Evolutionary conservation across 345 rosid genomes (phyloP).

Genomic region (Streptanthus diversifolius): DNA sequence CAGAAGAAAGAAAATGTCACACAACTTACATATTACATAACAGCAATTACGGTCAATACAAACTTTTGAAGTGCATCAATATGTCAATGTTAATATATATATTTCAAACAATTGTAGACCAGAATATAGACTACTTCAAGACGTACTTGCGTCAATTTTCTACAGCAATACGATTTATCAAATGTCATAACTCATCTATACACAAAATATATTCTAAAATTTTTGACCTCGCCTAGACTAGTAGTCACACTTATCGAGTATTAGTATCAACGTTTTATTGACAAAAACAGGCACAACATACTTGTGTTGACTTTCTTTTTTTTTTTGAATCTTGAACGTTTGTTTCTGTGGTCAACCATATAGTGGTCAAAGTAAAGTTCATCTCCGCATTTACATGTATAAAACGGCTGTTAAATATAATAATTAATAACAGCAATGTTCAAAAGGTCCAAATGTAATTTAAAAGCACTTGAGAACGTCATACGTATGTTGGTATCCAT

Average conservation of each 20-base stretch:
- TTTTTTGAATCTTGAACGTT: background rate
- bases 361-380: constrained; percentile 7
- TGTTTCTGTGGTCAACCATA: constrained; percentile 7
- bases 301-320: background rate
- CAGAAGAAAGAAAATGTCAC: background rate
- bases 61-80: background rate
- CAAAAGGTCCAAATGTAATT: background rate
- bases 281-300: constrained; percentile 12
- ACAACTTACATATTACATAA: background rate
- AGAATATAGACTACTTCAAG: background rate
- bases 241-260: background rate
- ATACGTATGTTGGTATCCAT: background rate
- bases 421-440: background rate
- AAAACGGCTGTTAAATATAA: background rate
- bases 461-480: background rate
- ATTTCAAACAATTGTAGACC: background rate
- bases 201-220: background rate
- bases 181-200: background rate
- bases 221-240: background rate
- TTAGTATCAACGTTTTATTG: constrained; percentile 3
- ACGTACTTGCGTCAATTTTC: background rate
- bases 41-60: background rate
- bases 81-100: background rate
- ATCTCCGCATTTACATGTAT: background rate
- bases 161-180: background rate